Percentiles rank a stretch among this genome's conserved stretches.
phyloP scores from a whole-genome alignment of 2,329 filamentous ascomycete genomes.

The Fusarium chaquense region DNA sequence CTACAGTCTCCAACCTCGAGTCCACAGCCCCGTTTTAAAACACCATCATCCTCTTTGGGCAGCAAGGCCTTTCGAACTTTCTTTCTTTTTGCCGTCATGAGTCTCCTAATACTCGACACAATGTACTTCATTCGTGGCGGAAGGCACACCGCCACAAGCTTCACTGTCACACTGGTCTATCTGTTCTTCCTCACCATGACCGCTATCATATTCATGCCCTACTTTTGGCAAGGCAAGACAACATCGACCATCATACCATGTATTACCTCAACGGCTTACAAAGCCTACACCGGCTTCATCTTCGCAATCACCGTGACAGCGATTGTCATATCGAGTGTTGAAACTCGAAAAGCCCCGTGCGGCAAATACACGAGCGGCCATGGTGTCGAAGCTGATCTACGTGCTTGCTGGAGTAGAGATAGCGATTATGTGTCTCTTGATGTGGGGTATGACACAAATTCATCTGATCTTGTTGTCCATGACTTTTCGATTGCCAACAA shows the following conservation, averaged over 20 bases:
- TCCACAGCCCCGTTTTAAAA: background rate
- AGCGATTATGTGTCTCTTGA: background rate
- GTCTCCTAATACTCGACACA: background rate
- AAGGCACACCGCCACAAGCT: background rate
- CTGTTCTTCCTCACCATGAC: background rate
- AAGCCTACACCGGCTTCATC: background rate
- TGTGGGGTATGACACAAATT: background rate
- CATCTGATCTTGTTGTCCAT: background rate
- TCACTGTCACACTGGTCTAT: background rate
- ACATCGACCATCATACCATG: conserved; percentile 15
- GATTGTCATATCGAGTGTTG: conserved; percentile 9
- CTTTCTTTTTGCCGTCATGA: background rate
- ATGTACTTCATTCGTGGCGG: background rate
- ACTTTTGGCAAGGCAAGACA: background rate
- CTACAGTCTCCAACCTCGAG: background rate
- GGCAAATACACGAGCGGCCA: conserved; percentile 25
- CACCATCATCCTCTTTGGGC: background rate
- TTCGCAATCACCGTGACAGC: background rate
- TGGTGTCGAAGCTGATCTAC: background rate
- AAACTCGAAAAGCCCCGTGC: conserved; percentile 22
- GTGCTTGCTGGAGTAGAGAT: background rate
- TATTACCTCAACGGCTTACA: conserved; percentile 10
- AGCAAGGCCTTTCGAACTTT: background rate
- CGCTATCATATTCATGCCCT: background rate
- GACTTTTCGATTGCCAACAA: background rate